These are phyloP conservation scores for Amylocystis lapponica DNA, from an alignment of 768 basidiomycete species.

Conservation along the genomic window DNA sequence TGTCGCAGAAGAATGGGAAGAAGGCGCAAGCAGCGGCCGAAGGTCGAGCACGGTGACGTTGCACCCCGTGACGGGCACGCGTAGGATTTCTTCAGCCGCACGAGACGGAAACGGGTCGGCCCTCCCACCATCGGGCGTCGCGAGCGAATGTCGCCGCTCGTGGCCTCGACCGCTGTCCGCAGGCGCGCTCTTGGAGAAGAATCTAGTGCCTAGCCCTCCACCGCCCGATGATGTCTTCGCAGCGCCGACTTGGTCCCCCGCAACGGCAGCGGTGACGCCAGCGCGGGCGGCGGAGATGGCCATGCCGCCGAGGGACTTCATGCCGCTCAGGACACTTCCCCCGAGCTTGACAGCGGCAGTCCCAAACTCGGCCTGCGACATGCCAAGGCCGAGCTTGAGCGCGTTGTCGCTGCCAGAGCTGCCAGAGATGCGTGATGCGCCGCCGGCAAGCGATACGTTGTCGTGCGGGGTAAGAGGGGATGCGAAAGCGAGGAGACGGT, in stretches of 20 bases:
- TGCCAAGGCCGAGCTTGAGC: conserved; percentile 24
- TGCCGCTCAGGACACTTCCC: conserved; percentile 55
- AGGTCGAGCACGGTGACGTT: conserved; percentile 58
- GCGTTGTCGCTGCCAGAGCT: conserved; percentile 8
- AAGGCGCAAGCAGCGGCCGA: conserved; percentile 24
- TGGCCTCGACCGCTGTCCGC: conserved; percentile 16
- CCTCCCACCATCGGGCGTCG: not conserved
- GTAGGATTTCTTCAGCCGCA: too few species aligned
- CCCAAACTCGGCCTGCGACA: conserved; percentile 46
- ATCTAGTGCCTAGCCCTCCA: not conserved
- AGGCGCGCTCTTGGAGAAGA: conserved; percentile 61
- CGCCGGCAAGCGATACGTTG: conserved; percentile 10
- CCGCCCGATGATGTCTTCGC: not conserved
- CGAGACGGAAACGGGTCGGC: not conserved
- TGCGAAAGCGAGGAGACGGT: conserved; percentile 59
- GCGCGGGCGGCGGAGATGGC: conserved; percentile 44
- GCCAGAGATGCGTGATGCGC: conserved; percentile 12
- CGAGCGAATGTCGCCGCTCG: too few species aligned
- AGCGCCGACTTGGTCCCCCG: conserved; percentile 8
- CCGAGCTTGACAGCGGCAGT: conserved; percentile 54
- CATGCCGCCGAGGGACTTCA: conserved; percentile 58
- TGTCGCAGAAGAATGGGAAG: conserved; percentile 12
- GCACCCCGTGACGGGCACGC: conserved; percentile 16
- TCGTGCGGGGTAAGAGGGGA: conserved; percentile 26
- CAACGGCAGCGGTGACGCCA: conserved; percentile 18